Conservation (phyloP, 768 basidiomycete species). For the button mushroom (Agaricus bisporus) region DNA sequence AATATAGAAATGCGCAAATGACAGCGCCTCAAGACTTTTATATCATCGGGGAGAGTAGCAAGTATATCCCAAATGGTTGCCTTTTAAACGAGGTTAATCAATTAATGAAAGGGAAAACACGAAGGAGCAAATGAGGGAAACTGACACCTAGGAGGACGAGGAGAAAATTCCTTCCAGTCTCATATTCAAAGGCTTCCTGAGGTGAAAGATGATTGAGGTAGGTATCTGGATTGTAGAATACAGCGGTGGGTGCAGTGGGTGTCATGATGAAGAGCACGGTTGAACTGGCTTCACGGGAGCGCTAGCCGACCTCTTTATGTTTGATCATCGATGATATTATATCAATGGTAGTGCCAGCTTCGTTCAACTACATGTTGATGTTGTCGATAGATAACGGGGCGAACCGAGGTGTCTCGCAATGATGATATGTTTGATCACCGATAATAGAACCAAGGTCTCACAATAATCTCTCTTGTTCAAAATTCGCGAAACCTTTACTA, state of each 20-base stretch:
- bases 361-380: no score
- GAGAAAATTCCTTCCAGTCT: background rate
- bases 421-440: no score
- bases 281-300: background rate
- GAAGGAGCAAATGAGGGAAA: background rate
- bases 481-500: no score
- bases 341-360: background rate
- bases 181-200: background rate
- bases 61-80: background rate
- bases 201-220: conserved; percentile 4
- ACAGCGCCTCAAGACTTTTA: background rate
- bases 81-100: background rate
- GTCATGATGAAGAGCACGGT: background rate
- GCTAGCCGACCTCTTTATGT: background rate
- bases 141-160: background rate
- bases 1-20: background rate
- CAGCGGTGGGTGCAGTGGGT: background rate
- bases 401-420: no score
- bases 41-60: background rate
- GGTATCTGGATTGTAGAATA: background rate
- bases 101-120: background rate
- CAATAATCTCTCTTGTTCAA: no score
- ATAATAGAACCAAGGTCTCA: no score
- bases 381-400: no score
- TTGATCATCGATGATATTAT: background rate